phyloP scores from a whole-genome alignment of 208 protist species.

The Endotrypanum monterogeii region DNA sequence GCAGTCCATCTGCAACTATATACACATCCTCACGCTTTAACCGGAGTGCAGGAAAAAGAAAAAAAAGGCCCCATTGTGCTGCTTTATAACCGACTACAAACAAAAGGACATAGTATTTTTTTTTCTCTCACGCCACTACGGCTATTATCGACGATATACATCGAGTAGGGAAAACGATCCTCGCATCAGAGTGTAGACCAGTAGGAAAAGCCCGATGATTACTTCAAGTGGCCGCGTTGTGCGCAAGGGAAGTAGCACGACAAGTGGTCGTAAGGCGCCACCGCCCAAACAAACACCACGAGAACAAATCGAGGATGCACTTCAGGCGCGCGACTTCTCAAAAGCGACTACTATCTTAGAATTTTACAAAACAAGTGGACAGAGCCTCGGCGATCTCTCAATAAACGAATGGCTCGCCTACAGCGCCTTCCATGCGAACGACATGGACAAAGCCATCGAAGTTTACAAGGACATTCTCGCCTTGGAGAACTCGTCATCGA shows the following conservation, averaged over 20 bases:
- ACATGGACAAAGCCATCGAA: conserved; percentile 91
- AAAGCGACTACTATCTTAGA: conserved; percentile 90
- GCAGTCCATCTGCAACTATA: background rate
- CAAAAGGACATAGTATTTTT: background rate
- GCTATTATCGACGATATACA: background rate
- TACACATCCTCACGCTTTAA: background rate
- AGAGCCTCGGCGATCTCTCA: conserved; percentile 68
- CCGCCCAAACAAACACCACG: conserved; percentile 50
- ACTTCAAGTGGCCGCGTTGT: conserved; percentile 71
- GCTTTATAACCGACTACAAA: background rate
- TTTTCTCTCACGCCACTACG: background rate
- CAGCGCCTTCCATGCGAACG: conserved; percentile 94
- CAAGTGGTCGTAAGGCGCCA: conserved; percentile 24
- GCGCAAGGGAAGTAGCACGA: conserved; percentile 49
- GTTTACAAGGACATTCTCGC: conserved; percentile 88
- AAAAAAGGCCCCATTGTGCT: background rate
- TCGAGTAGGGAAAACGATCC: too few species aligned
- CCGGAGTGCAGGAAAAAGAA: background rate
- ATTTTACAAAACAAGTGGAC: conserved; percentile 86
- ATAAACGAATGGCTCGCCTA: conserved; percentile 95
- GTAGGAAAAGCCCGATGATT: conserved; percentile 41
- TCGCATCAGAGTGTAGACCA: background rate
- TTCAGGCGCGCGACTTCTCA: conserved; percentile 87
- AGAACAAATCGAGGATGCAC: conserved; percentile 89
- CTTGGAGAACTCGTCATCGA: conserved; percentile 57